Conservation (phyloP, 2,329 filamentous ascomycete species). For the Sporothrix mexicana region DNA sequence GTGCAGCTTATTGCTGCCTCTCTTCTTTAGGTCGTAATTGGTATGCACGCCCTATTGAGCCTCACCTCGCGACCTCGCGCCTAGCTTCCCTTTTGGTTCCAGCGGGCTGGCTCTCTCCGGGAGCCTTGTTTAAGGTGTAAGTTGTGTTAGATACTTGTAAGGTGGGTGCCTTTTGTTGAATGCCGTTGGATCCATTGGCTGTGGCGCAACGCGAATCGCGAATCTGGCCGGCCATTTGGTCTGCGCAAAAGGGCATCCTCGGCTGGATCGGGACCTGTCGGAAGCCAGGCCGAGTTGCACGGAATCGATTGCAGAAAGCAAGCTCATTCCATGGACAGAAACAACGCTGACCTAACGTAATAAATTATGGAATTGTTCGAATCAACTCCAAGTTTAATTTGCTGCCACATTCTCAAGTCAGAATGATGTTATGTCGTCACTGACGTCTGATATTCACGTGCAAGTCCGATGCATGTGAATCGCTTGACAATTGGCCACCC, state of each 20-base stretch:
- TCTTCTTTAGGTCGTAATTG: neutral
- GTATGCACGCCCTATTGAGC: neutral
- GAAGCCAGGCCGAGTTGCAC: neutral
- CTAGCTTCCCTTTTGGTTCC: constrained; percentile 7
- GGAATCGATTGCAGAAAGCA: neutral
- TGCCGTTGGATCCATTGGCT: neutral
- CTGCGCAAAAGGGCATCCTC: constrained; percentile 16
- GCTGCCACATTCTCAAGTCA: too few relatives aligned
- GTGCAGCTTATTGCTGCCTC: neutral
- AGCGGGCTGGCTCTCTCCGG: constrained; percentile 9
- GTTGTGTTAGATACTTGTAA: neutral
- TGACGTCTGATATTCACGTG: constrained; percentile 31
- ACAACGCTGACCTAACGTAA: neutral
- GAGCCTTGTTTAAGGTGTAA: neutral
- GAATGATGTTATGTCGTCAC: neutral
- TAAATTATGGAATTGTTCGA: too few relatives aligned
- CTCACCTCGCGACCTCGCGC: constrained; percentile 22
- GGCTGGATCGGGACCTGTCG: constrained; percentile 29
- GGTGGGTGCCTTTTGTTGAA: neutral
- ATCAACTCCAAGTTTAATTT: too few relatives aligned
- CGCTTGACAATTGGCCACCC: neutral
- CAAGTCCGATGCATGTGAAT: constrained; percentile 30
- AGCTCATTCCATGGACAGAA: neutral
- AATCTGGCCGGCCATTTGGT: neutral
- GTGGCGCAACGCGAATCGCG: constrained; percentile 13